Percentiles rank a stretch among this genome's conserved stretches.
These are phyloP conservation scores for Botrytis pseudocinerea DNA, from an alignment of 2,329 filamentous ascomycete species.

Conservation along the genomic window DNA sequence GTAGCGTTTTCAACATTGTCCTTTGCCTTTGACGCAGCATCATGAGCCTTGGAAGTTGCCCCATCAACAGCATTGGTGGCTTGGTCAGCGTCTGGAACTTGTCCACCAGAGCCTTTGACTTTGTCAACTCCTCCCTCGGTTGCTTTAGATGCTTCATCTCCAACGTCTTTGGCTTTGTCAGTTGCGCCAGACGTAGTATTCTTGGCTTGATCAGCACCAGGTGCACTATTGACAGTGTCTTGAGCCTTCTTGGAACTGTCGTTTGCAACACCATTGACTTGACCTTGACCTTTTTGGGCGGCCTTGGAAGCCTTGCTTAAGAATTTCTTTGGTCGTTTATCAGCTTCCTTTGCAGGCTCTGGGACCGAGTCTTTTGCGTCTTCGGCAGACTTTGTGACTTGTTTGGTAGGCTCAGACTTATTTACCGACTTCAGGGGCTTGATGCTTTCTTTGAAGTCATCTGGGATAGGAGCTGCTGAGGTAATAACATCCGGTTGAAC, in stretches of 20 bases:
- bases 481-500: conserved; percentile 19
- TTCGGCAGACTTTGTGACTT: conserved; percentile 4
- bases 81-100: background rate
- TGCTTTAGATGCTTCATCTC: background rate
- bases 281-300: conserved; percentile 6
- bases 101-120: background rate
- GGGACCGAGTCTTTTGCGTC: background rate
- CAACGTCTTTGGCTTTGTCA: background rate
- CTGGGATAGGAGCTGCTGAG: conserved; percentile 20
- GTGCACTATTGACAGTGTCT: background rate
- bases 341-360: conserved; percentile 1
- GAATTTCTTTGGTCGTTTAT: conserved; percentile 22
- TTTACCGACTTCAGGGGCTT: conserved; percentile 1
- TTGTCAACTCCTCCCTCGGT: conserved; percentile 8
- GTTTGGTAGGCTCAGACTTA: conserved; percentile 7
- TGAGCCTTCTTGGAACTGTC: conserved; percentile 12
- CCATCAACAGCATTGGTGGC: background rate
- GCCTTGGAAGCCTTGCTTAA: conserved; percentile 21
- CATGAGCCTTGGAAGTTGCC: background rate
- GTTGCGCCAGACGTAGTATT: background rate
- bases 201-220: background rate
- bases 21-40: background rate
- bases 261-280: background rate
- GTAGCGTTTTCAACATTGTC: background rate
- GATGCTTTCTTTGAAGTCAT: conserved; percentile 1